Evolutionary conservation across 140 eudicot species (phyloP), one percentile per base, ranked within the genome.

Genomic region (Erigeron philadelphicus): DNA sequence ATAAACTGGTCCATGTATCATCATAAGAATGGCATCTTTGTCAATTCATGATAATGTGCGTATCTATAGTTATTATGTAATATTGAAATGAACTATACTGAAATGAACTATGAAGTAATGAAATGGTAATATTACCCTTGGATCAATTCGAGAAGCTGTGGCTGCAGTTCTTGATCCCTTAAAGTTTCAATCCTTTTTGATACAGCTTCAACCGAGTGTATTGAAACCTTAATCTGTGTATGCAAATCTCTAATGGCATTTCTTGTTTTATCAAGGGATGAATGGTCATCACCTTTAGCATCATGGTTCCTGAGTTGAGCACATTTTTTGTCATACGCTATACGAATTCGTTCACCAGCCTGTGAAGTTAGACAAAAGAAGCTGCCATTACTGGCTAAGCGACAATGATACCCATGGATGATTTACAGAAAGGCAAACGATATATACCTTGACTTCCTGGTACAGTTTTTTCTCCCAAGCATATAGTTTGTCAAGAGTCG

Each of bases 381-480:
- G 13, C 17, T 23, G 67, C 8, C 13, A 21, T 54, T 38, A 61
- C 56, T 44, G 5, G 11, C 42, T 49, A 49, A 65, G 19, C 18
- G 60, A 57, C 46, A 7, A 47, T 40, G 18, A 19, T 65, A 46
- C 55, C 71, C 71, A 45, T 66, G 8, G 16, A 23, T 18, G 57
- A 66, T 5, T 16, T 7, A 12, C 67, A 40, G 17, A 60, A 60
- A 40, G 41, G 31, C 5, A 35, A 19, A 18, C 11, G 15, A 46
- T 54, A 52, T 72, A 62, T 91, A 93, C 99, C 95, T 93, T 85
- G 67, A 93, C 99, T 89, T 93, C 94, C 71, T 89, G 86, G 76
- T 93, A 89, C 11, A 93, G 88, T 79, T 87, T 89, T 72, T 93
- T 93, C 88, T 93, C 99, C 99, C 99, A 93, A 6, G 87, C 89